Conservation (phyloP, 2,329 filamentous ascomycete species). For the Byssochlamys sp. region DNA sequence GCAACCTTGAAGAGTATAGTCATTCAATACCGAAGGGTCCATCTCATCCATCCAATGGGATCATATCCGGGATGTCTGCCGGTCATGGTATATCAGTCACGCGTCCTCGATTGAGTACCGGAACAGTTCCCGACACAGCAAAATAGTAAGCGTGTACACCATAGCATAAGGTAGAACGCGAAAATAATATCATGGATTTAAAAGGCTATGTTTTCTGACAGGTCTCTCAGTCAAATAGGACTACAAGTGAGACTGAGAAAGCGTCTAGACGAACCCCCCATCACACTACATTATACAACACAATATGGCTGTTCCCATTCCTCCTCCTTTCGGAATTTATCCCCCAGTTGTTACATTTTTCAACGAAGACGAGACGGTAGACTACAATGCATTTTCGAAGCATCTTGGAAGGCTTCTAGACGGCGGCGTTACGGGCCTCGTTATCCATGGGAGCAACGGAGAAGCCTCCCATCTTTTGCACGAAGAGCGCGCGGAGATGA, state of each 20-base stretch:
- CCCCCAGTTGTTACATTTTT: constrained; percentile 41
- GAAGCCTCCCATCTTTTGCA: constrained; percentile 43
- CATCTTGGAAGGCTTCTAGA: constrained; percentile 38
- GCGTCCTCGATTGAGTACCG: background rate
- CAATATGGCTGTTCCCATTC: background rate
- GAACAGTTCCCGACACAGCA: background rate
- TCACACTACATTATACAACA: background rate
- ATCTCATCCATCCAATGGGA: background rate
- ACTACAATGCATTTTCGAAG: constrained; percentile 30
- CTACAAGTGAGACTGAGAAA: too few relatives aligned
- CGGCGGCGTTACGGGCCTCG: constrained; percentile 37
- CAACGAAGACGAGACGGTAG: constrained; percentile 33
- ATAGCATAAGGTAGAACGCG: too few relatives aligned
- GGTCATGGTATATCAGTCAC: background rate
- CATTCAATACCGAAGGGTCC: too few relatives aligned
- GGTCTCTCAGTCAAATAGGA: too few relatives aligned
- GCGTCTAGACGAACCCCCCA: too few relatives aligned
- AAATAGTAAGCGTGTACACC: background rate
- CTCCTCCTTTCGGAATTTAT: constrained; percentile 27
- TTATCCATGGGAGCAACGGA: constrained; percentile 41
- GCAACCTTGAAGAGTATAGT: too few relatives aligned
- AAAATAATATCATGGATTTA: too few relatives aligned
- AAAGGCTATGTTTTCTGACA: too few relatives aligned
- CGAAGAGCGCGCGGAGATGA: constrained; percentile 41
- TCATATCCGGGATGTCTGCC: background rate